phyloP scores from a whole-genome alignment of 495 filamentous ascomycete species.

The Penicillium fimorum region DNA sequence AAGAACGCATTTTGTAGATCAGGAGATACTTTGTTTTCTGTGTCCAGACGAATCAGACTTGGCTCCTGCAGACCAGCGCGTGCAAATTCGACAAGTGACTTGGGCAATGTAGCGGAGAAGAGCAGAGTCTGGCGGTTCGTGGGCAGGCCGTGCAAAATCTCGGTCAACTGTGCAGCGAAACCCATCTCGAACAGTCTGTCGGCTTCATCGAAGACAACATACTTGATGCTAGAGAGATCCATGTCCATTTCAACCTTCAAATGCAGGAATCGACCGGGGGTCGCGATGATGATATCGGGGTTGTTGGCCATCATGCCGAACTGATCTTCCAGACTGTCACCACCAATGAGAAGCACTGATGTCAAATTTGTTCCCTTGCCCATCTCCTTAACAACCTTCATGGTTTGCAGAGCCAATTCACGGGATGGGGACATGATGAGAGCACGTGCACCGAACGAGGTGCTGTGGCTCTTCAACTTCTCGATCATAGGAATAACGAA shows the following conservation, averaged over 20 bases:
- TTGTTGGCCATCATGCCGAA: constrained; percentile 90
- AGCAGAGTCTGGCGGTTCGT: constrained; percentile 82
- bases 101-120: constrained; percentile 92
- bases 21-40: constrained; percentile 92
- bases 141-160: constrained; percentile 89
- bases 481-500: constrained; percentile 99
- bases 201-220: constrained; percentile 96
- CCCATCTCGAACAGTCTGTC: constrained; percentile 98
- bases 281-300: constrained; percentile 95
- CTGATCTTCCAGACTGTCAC: constrained; percentile 94
- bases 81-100: constrained; percentile 92
- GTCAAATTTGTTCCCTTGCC: constrained; percentile 86
- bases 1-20: constrained; percentile 94
- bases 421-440: constrained; percentile 87
- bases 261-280: constrained; percentile 92
- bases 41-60: constrained; percentile 80
- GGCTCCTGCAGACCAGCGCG: constrained; percentile 90
- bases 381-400: constrained; percentile 95
- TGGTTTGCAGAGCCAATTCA: constrained; percentile 89
- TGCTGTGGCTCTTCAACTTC: constrained; percentile 84
- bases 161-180: constrained; percentile 86
- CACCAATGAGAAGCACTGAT: constrained; percentile 84
- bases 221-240: constrained; percentile 78
- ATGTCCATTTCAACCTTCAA: constrained; percentile 93
- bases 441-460: constrained; percentile 76